Evolutionary conservation across 2,329 filamentous ascomycete genomes (phyloP), one percentile per base, ranked within the genome.

Genomic region (Colletotrichum orbiculare): DNA sequence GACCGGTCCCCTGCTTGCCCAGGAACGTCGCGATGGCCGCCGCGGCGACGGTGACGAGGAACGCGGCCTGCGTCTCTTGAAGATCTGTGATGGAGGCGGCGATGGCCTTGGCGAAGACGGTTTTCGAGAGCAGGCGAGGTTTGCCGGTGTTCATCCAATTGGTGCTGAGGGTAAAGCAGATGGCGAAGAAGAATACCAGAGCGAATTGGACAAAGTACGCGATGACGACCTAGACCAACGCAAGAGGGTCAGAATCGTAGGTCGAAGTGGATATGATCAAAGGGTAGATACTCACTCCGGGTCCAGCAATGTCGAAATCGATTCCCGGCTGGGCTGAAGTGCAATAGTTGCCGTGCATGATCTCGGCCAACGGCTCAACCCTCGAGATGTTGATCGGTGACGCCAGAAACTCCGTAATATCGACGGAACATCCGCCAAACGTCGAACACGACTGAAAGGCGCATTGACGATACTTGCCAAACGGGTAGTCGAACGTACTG

Each of bases 191-290:
- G 47, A 50, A 50, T 6, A 50, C 47, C 13, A 50, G 13, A 6
- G 12, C 47, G 38, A 50, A 50, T n/a, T 50, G 47, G 13, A 50
- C 8, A 33, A 50, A 38, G 25, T 50, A 50, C 6, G 47, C 47
- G 4, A 38, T 38, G 11, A 50, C 15, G 6, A 50, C 4, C 8
- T 15, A 48, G 46, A 48, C 38, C 38, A 41, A 8, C 38, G 38
- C 4, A 13, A 41, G 10, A 25, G 25, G 25, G 25, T 25, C 25
- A 25, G 25, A 25, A 25, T 25, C 25, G 25, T 5, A 25, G 4
- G 25, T 25, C 25, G 25, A 25, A 5, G 15, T 17, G 15, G 15
- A 17, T 17, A 17, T 17, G 15, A 2, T 17, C 13, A n/a, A 13
- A 45, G 15, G 42, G 7, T 13, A 45, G 13, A 45, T 3, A 45